Percentiles rank a stretch among this genome's conserved stretches.
Conservation (phyloP, 225 moss, liverwort and hornwort species). For the Ulota crispa region DNA sequence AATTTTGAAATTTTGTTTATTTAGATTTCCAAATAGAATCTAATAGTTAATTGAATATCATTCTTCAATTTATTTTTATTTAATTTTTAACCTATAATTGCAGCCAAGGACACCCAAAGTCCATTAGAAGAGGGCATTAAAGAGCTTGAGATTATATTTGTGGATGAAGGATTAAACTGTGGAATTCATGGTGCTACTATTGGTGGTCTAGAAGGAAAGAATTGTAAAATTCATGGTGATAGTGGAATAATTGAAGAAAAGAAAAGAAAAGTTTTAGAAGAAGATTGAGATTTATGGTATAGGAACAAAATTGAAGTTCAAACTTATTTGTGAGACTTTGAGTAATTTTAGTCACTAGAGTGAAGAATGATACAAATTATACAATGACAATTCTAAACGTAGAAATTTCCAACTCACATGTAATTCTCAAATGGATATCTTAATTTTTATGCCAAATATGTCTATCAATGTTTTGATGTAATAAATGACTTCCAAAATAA, state of each 20-base stretch:
- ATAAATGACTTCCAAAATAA: too few species aligned
- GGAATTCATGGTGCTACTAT: conserved; percentile 11
- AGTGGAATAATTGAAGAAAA: background rate
- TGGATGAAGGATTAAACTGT: conserved; percentile 26
- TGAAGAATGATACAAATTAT: too few species aligned
- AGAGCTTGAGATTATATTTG: conserved; percentile 4
- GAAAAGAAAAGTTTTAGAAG: background rate
- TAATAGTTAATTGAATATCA: too few species aligned
- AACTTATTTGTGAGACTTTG: background rate
- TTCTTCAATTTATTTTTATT: too few species aligned
- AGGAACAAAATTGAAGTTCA: background rate
- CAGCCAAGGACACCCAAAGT: background rate
- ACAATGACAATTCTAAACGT: too few species aligned
- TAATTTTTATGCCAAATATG: too few species aligned
- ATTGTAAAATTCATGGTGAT: conserved; percentile 24
- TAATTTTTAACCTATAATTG: background rate
- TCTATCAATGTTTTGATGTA: too few species aligned
- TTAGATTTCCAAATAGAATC: too few species aligned
- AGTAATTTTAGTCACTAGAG: too few species aligned
- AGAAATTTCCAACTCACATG: too few species aligned
- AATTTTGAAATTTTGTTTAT: background rate
- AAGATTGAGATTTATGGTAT: background rate
- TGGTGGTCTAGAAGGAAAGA: background rate
- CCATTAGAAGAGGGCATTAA: accelerated
- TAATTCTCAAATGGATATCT: too few species aligned